Conservation (phyloP, 345 rosid genomes). For the Laguncularia racemosa region DNA sequence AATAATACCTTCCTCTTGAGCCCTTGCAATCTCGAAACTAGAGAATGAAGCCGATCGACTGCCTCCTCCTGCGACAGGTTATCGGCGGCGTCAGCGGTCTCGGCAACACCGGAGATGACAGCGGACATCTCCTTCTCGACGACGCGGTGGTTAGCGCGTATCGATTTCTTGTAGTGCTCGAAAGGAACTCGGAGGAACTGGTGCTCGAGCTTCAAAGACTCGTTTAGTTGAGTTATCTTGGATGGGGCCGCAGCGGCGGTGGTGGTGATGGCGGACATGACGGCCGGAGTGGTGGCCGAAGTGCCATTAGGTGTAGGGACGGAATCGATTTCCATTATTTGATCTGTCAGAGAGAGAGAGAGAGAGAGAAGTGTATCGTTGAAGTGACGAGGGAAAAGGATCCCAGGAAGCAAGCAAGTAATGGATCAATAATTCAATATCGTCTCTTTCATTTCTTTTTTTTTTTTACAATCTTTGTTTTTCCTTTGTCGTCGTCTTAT, state of each 20-base stretch:
- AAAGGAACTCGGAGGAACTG: conserved; percentile 90
- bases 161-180: conserved; percentile 93
- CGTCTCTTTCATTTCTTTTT: no score
- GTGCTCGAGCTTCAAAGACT: conserved; percentile 85
- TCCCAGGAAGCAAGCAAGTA: no score
- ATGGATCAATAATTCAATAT: no score
- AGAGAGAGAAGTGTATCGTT: no score
- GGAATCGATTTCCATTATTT: conserved; percentile 31
- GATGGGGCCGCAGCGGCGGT: conserved; percentile 31
- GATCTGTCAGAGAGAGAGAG: not conserved
- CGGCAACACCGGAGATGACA: conserved; percentile 54
- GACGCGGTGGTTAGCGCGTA: conserved; percentile 73
- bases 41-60: conserved; percentile 60
- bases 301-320: conserved; percentile 41
- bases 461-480: no score
- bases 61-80: conserved; percentile 52
- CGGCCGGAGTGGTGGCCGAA: conserved; percentile 13
- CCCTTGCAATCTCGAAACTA: conserved; percentile 91
- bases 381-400: no score
- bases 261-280: conserved; percentile 15
- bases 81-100: conserved; percentile 50
- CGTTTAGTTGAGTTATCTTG: conserved; percentile 54
- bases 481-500: no score
- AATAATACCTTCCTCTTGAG: conserved; percentile 75
- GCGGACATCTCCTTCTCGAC: conserved; percentile 78